These are phyloP conservation scores for Boletus speciosus DNA, from an alignment of 768 basidiomycete species.

Conservation along the genomic window DNA sequence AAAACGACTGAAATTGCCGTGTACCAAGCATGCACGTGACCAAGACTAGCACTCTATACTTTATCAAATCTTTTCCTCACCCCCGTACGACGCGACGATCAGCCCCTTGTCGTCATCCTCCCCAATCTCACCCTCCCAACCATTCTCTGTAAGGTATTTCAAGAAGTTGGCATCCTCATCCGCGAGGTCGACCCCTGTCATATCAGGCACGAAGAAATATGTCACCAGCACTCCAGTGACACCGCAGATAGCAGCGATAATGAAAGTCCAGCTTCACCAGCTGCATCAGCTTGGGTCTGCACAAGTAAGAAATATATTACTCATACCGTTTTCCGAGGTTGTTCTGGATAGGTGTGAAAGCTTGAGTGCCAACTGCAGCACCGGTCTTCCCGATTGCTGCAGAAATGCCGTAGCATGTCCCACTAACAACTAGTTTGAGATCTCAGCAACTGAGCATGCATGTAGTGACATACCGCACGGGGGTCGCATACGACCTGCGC, in stretches of 20 bases:
- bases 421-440: conserved; percentile 33
- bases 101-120: conserved; percentile 44
- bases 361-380: conserved; percentile 69
- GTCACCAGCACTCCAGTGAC: conserved; percentile 59
- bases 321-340: conserved; percentile 62
- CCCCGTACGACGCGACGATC: conserved; percentile 14
- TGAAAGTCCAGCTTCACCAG: conserved; percentile 56
- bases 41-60: too few species aligned
- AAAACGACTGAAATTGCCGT: not conserved
- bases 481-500: conserved; percentile 56
- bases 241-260: conserved; percentile 67
- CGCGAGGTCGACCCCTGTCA: conserved; percentile 62
- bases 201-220: conserved; percentile 65
- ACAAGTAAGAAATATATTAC: not conserved
- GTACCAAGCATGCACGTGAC: conserved; percentile 16
- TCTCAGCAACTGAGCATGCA: not conserved
- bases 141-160: conserved; percentile 56
- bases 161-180: conserved; percentile 64
- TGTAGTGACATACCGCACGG: conserved; percentile 45
- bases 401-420: conserved; percentile 67
- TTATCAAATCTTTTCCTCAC: conserved; percentile 14
- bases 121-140: conserved; percentile 64
- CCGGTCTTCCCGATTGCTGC: conserved; percentile 70
- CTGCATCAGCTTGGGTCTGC: not conserved
- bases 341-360: conserved; percentile 64